These are phyloP conservation scores for Rubroboletus satanas DNA, from an alignment of 768 basidiomycete species.

Conservation along the genomic window DNA sequence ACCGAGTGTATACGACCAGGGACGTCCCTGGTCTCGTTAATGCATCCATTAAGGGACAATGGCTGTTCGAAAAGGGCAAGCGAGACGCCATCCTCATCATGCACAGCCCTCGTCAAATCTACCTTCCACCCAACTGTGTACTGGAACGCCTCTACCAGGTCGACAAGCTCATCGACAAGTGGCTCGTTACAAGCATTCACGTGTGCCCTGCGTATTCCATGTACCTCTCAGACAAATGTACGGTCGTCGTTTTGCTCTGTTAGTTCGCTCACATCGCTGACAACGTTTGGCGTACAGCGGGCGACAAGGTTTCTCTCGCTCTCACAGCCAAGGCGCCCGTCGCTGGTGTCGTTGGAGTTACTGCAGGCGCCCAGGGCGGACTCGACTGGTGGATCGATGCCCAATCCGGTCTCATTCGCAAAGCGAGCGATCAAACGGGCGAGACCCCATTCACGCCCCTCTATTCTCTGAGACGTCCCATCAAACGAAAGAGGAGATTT, in stretches of 20 bases:
- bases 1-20: not conserved
- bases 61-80: conserved; percentile 26
- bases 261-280: not conserved
- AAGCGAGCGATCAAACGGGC: conserved; percentile 16
- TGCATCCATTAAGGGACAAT: conserved; percentile 30
- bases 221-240: conserved; percentile 30
- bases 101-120: conserved; percentile 25
- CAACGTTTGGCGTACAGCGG: conserved; percentile 5
- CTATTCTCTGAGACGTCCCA: conserved; percentile 15
- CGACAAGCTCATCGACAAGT: conserved; percentile 26
- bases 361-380: not conserved
- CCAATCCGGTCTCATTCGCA: conserved; percentile 17
- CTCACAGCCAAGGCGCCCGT: conserved; percentile 13
- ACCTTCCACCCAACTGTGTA: conserved; percentile 17
- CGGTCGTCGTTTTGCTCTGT: not conserved
- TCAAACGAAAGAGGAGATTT: conserved; percentile 4
- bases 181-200: conserved; percentile 30
- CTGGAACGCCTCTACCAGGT: conserved; percentile 26
- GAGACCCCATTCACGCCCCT: conserved; percentile 19
- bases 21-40: conserved; percentile 17
- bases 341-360: not conserved
- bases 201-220: conserved; percentile 32
- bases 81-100: conserved; percentile 33
- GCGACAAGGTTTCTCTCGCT: conserved; percentile 21
- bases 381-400: conserved; percentile 21